Base-by-base conservation (phyloP, 768 basidiomycete genomes). In the Lactarius hengduanensis region DNA sequence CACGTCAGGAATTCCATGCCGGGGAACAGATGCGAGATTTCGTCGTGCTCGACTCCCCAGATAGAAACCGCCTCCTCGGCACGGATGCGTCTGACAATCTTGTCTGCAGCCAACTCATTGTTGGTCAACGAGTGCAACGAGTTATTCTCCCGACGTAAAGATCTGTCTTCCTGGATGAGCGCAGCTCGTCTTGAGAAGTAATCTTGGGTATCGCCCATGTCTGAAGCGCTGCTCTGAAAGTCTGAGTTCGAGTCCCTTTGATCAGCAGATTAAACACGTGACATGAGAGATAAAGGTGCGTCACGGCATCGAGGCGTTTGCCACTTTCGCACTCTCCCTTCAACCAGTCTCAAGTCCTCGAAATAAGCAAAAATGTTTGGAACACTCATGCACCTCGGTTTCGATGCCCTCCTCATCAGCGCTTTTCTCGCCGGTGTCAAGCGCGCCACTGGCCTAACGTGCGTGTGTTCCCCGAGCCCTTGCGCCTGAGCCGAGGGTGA, bases 401-500 rank as follows among this genome's bases (percentile, higher is more conserved):
- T 94, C 72, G 93, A 95, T 71, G 91, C 91, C 13, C 74, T 92
- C 64, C 81, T 95, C 71, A 79, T 95, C 70, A 87, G 86, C 60
- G 89, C 91, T 16, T 85, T 94, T 69, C 84, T 96, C 3, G 93
- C 93, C 11, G 94, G 92, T n/a, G 77, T 94, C 63, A 88, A 84
- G 75, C 86, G 93, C 30, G 86, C 89, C 3, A 94, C 94, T 0
- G 92, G 92, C 58, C 77, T 96, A 67, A 93, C 94, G 93, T 94
- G 79, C 64, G 89, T 81, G 53, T 54, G 22, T 53, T 9, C 47
- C n/a, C n/a, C 6, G 13, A 15, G 15, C 18, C 16, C 8, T 32
- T 6, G 28, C 28, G 54, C 54, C 26, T 20, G 55, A 54, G 53
- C 26, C 3, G 53, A 56, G 55, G 15, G 0, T 18, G 30, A 28